phyloP scores from a whole-genome alignment of 2,329 filamentous ascomycete species.

The Alternaria incomplexa region DNA sequence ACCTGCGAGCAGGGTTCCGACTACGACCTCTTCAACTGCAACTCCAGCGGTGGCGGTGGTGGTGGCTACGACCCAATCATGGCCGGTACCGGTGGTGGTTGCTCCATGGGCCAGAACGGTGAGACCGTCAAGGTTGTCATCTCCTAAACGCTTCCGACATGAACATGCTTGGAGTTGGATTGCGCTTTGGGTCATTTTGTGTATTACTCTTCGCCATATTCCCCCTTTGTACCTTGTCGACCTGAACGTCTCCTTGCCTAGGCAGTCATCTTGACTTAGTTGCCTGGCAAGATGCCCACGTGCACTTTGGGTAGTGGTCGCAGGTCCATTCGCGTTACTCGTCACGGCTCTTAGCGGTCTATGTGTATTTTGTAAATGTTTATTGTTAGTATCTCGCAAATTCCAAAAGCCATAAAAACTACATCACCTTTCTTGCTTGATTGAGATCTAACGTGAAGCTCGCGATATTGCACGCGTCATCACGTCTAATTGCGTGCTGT shows the following conservation, averaged over 20 bases:
- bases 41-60: conserved; percentile 28
- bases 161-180: conserved; percentile 15
- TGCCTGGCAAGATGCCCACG: conserved; percentile 26
- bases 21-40: conserved; percentile 51
- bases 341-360: conserved; percentile 22
- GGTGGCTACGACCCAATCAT: conserved; percentile 38
- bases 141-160: conserved; percentile 15
- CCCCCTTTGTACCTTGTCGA: conserved; percentile 19
- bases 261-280: conserved; percentile 2
- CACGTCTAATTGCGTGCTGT: too few species aligned
- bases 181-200: conserved; percentile 16
- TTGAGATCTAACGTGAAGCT: background rate
- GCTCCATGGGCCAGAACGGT: conserved; percentile 32
- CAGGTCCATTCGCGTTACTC: conserved; percentile 20
- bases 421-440: background rate
- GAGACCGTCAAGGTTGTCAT: conserved; percentile 40
- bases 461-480: background rate
- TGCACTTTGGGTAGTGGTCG: conserved; percentile 23
- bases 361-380: conserved; percentile 38
- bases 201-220: conserved; percentile 28
- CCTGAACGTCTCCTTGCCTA: conserved; percentile 25
- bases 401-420: conserved; percentile 9
- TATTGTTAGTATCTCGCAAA: conserved; percentile 19
- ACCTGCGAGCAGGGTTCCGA: conserved; percentile 45
- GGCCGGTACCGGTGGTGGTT: conserved; percentile 39